Evolutionary conservation across 148 eudicot genomes (phyloP).

Genomic region (Hydrangea macrophylla): DNA sequence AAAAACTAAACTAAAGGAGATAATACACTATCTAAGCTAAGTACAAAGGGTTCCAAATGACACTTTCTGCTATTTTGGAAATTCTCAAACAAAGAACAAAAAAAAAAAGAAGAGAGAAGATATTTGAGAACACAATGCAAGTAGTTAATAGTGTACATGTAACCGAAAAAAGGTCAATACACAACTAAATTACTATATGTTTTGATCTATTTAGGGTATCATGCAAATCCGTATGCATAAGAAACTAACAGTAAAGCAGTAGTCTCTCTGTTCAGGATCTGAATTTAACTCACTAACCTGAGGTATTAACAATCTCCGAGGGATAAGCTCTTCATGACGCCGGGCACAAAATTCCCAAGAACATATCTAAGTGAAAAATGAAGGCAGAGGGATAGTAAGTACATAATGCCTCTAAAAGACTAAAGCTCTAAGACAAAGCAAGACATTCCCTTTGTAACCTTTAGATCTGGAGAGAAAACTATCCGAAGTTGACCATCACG

Average conservation of each 20-base stretch:
- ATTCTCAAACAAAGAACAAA: not conserved
- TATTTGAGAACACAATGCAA: too few relatives aligned
- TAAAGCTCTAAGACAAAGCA: conserved; percentile 8
- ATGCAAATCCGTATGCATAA: too few relatives aligned
- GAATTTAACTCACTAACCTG: conserved; percentile 34
- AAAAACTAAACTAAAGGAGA: too few relatives aligned
- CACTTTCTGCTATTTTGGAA: not conserved
- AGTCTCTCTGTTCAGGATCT: not conserved
- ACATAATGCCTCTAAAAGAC: conserved; percentile 2
- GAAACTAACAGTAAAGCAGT: not conserved
- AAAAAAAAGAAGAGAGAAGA: not conserved
- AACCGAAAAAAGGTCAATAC: not conserved
- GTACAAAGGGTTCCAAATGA: not conserved
- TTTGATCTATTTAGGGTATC: too few relatives aligned
- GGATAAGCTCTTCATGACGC: conserved; percentile 62
- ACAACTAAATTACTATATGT: not conserved
- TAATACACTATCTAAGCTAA: too few relatives aligned
- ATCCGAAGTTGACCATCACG: conserved; percentile 96
- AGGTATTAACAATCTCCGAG: conserved; percentile 54
- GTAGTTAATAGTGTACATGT: too few relatives aligned
- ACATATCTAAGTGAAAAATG: conserved; percentile 38
- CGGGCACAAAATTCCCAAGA: conserved; percentile 86
- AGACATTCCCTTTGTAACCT: conserved; percentile 42
- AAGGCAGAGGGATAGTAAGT: conserved; percentile 8
- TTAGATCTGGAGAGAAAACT: conserved; percentile 83